Evolutionary conservation across 306 rosid species (phyloP).

Genomic region (Luffa acutangula): DNA sequence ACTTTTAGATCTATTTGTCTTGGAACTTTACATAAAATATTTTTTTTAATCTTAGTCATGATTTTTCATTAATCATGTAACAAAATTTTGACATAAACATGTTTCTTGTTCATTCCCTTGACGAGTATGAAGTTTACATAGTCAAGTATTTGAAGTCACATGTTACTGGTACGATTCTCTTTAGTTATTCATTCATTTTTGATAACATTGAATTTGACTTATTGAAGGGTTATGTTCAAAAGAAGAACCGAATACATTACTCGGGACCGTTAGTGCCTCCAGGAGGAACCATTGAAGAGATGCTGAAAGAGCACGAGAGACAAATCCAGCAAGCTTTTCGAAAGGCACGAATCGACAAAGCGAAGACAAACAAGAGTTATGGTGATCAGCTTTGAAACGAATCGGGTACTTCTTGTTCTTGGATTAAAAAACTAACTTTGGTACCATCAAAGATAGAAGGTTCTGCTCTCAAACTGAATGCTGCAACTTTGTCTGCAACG

Average conservation of each 20-base stretch:
- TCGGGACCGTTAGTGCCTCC: conserved; percentile 84
- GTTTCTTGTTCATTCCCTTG: not conserved
- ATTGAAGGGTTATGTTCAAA: conserved; percentile 39
- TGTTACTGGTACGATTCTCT: not conserved
- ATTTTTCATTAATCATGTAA: too few species aligned
- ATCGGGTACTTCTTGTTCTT: not conserved
- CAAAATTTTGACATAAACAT: not conserved
- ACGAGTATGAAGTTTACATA: not conserved
- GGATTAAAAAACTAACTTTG: not conserved
- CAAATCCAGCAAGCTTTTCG: conserved; percentile 90
- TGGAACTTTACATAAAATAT: too few species aligned
- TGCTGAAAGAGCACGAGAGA: conserved; percentile 82
- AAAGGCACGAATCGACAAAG: conserved; percentile 44
- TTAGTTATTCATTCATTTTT: not conserved
- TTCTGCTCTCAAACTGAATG: not conserved
- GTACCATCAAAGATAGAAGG: not conserved
- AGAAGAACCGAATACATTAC: conserved; percentile 73
- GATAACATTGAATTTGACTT: not conserved
- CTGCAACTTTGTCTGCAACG: not conserved
- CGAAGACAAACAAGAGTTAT: conserved; percentile 18
- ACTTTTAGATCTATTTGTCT: not conserved
- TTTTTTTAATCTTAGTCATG: too few species aligned
- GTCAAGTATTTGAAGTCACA: not conserved
- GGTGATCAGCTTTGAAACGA: not conserved
- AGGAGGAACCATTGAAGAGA: conserved; percentile 72